Conservation (phyloP, 2,329 filamentous ascomycete species). For the Ceratocystis albifundus region DNA sequence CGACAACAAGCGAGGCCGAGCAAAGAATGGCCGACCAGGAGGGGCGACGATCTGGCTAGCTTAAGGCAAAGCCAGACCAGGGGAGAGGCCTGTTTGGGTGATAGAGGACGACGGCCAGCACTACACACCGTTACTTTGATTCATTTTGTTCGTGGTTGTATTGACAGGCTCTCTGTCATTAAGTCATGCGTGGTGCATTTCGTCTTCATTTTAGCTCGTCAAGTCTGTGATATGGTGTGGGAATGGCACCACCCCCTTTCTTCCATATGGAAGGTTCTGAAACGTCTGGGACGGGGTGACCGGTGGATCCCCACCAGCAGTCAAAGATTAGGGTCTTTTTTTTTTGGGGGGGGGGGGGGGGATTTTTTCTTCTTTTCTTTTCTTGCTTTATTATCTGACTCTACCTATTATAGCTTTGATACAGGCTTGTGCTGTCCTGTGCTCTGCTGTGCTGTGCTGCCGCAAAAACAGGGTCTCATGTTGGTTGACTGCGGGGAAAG, state of each 20-base stretch:
- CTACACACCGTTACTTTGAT: not conserved
- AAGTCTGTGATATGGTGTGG: not conserved
- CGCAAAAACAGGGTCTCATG: not conserved
- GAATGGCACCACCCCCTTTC: not conserved
- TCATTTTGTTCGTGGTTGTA: not conserved
- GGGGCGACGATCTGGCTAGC: not conserved
- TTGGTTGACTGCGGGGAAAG: not conserved
- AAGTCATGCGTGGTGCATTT: not conserved
- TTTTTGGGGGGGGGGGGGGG: no score
- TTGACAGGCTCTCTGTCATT: not conserved
- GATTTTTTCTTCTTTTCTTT: no score
- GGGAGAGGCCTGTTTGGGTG: not conserved
- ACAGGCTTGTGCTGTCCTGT: not conserved
- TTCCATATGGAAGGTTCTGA: slow-evolving; percentile 12
- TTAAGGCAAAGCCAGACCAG: not conserved
- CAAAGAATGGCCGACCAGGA: not conserved
- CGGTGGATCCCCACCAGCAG: slow-evolving; percentile 3
- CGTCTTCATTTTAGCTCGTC: not conserved
- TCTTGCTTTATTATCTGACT: not conserved
- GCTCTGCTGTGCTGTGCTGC: no score
- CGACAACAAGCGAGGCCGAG: slow-evolving; percentile 1
- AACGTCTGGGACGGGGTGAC: slow-evolving; percentile 10
- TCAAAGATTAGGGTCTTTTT: not conserved
- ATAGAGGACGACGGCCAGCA: not conserved
- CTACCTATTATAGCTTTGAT: not conserved